phyloP scores from a whole-genome alignment of 202 grass and related monocot species.

The Sporobolus alterniflorus region DNA sequence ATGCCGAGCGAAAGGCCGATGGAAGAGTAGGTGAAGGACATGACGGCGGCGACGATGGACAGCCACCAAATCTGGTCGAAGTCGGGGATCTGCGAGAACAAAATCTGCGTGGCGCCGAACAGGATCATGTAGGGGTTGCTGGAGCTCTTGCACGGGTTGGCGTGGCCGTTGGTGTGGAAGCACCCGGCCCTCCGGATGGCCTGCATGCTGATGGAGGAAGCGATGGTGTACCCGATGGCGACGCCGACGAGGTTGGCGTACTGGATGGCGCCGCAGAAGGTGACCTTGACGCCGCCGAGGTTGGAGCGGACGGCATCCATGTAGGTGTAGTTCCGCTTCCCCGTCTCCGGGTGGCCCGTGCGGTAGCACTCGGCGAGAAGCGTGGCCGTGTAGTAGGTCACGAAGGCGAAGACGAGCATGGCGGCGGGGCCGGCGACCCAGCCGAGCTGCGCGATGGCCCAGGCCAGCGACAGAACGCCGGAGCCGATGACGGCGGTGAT shows the following conservation, averaged over 20 bases:
- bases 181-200: slow-evolving; percentile 70
- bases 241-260: slow-evolving; percentile 93
- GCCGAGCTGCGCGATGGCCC: slow-evolving; percentile 63
- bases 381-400: slow-evolving; percentile 80
- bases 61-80: no score
- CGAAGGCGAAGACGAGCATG: slow-evolving; percentile 84
- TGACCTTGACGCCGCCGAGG: slow-evolving; percentile 72
- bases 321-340: slow-evolving; percentile 95
- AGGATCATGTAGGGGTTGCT: no score
- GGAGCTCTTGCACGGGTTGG: slow-evolving; percentile 37
- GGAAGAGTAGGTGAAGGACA: no score
- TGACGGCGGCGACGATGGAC: no score
- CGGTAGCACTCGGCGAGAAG: slow-evolving; percentile 95
- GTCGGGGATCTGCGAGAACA: no score
- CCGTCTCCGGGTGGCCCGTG: slow-evolving; percentile 53
- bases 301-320: slow-evolving; percentile 91
- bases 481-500: slow-evolving; percentile 63
- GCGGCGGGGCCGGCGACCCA: slow-evolving; percentile 52
- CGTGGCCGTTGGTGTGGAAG: slow-evolving; percentile 77
- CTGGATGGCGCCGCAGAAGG: slow-evolving; percentile 81
- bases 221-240: slow-evolving; percentile 90
- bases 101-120: no score
- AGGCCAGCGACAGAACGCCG: slow-evolving; percentile 51
- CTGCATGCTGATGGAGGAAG: slow-evolving; percentile 87
- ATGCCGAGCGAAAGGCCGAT: no score